Percentiles rank a stretch among this genome's conserved stretches.
Evolutionary conservation across 2,329 filamentous ascomycete species (phyloP).

Genomic region (Penicillium occitanis): DNA sequence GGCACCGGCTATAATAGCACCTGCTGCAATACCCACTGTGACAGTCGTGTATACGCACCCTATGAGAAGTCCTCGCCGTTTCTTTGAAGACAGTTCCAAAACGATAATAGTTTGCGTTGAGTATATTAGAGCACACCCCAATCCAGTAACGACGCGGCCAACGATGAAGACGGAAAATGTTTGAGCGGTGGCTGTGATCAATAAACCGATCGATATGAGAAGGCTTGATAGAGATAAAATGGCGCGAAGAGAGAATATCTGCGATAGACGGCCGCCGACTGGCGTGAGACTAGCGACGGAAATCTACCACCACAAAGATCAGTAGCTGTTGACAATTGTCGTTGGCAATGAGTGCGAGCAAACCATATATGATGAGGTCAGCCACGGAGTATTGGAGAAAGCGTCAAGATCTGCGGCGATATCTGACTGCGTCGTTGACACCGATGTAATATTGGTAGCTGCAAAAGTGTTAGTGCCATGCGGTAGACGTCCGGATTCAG

Average conservation of each 20-base stretch:
- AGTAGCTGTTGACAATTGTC: background rate
- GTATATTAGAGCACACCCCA: slow-evolving; percentile 70
- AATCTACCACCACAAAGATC: slow-evolving; percentile 43
- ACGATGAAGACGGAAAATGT: slow-evolving; percentile 64
- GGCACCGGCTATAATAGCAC: slow-evolving; percentile 57
- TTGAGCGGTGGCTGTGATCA: slow-evolving; percentile 63
- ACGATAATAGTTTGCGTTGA: slow-evolving; percentile 69
- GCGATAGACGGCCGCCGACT: slow-evolving; percentile 68
- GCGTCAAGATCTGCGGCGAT: slow-evolving; percentile 74
- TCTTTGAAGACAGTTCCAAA: slow-evolving; percentile 68
- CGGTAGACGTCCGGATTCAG: background rate
- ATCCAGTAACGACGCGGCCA: slow-evolving; percentile 66
- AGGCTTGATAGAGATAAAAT: slow-evolving; percentile 40
- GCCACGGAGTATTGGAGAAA: slow-evolving; percentile 74
- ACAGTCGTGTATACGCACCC: slow-evolving; percentile 72
- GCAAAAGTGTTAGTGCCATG: background rate
- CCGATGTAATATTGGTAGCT: slow-evolving; percentile 73
- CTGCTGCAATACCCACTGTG: slow-evolving; percentile 64
- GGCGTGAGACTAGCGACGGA: slow-evolving; percentile 62
- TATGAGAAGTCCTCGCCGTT: slow-evolving; percentile 69
- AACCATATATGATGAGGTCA: slow-evolving; percentile 72
- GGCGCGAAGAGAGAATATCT: slow-evolving; percentile 68
- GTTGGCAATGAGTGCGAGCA: slow-evolving; percentile 4
- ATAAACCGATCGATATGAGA: slow-evolving; percentile 60
- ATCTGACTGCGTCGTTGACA: slow-evolving; percentile 75